phyloP scores from a whole-genome alignment of 306 rosid genomes.

The Pachyrhizus erosus region DNA sequence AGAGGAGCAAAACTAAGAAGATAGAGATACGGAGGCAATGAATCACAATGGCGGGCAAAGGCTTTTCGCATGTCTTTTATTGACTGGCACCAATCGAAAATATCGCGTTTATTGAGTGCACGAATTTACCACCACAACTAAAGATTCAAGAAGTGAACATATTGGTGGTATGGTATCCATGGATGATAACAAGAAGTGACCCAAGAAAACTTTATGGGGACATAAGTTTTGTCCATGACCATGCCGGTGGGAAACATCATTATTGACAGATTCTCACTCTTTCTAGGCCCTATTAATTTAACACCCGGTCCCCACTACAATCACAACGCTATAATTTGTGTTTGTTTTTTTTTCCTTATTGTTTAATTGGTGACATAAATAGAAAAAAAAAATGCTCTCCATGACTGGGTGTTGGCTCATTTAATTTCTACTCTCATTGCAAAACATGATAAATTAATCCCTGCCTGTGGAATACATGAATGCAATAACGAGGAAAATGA shows the following conservation, averaged over 20 bases:
- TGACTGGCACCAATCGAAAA: neutral
- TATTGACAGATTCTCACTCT: constrained; percentile 42
- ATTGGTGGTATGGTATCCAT: constrained; percentile 46
- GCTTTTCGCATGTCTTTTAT: neutral
- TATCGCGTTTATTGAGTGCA: neutral
- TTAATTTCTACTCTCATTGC: neutral
- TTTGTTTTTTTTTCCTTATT: neutral
- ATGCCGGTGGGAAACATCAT: constrained; percentile 55
- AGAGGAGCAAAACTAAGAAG: neutral
- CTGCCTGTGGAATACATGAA: neutral
- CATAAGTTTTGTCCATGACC: constrained; percentile 49
- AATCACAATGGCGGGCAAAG: neutral
- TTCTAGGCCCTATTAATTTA: constrained; percentile 31
- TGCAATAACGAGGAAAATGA: neutral
- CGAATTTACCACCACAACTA: constrained; percentile 12
- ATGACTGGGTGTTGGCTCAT: neutral
- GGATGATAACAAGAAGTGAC: constrained; percentile 39
- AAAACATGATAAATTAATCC: neutral
- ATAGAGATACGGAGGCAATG: neutral
- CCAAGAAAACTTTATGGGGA: constrained; percentile 35
- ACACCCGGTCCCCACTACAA: constrained; percentile 30
- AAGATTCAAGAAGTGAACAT: constrained; percentile 17
- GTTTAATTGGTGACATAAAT: neutral
- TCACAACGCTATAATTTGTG: neutral
- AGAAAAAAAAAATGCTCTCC: neutral